phyloP scores from a whole-genome alignment of 768 basidiomycete species.

The Amanita pallidorosea region DNA sequence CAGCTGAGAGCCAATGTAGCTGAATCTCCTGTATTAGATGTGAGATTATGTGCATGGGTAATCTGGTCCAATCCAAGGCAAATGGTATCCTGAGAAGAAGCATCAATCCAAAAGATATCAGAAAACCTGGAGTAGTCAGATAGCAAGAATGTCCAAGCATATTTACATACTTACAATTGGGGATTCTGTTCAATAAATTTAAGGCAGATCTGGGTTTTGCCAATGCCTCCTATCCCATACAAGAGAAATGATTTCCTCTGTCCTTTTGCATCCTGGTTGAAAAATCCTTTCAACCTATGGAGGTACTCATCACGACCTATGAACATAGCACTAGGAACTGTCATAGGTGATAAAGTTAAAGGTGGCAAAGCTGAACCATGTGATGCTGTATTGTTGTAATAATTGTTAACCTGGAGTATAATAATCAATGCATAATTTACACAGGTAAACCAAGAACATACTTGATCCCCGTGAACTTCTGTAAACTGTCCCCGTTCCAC shows the following conservation, averaged over 20 bases:
- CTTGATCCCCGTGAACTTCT: too few species aligned
- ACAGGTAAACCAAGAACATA: too few species aligned
- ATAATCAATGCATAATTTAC: too few species aligned
- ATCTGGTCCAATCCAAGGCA: neutral
- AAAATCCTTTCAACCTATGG: slow-evolving; percentile 6
- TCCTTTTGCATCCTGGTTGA: neutral
- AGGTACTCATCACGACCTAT: slow-evolving; percentile 8
- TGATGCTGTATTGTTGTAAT: too few species aligned
- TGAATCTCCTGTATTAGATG: neutral
- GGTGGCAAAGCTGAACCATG: too few species aligned
- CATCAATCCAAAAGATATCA: slow-evolving; percentile 15
- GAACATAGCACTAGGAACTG: neutral
- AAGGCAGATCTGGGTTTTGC: slow-evolving; percentile 2
- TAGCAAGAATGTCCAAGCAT: neutral
- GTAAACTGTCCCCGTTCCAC: too few species aligned
- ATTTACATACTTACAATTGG: neutral
- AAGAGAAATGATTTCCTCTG: slow-evolving; percentile 9
- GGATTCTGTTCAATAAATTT: neutral
- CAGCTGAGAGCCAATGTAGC: slow-evolving; percentile 6
- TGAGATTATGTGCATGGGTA: slow-evolving; percentile 4
- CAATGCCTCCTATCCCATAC: slow-evolving; percentile 12
- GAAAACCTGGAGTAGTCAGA: slow-evolving; percentile 8
- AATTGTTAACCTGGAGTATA: too few species aligned
- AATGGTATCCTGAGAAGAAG: slow-evolving; percentile 9
- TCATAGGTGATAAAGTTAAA: neutral